phyloP scores from a whole-genome alignment of 306 rosid genomes.

The Corylus americana region DNA sequence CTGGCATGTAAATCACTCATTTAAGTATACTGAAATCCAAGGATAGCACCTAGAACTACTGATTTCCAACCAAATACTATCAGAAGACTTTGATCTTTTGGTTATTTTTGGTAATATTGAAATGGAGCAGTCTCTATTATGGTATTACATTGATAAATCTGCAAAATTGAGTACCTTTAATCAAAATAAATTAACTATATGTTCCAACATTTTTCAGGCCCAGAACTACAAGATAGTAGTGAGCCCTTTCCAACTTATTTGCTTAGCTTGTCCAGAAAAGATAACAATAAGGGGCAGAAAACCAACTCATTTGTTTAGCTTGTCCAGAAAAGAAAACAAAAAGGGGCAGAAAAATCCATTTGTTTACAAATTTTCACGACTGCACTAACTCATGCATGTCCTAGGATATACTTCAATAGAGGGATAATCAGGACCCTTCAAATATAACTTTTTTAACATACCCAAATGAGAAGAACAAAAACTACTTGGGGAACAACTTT shows the following conservation, averaged over 20 bases:
- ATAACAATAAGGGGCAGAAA: background rate
- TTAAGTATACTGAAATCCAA: conserved; percentile 25
- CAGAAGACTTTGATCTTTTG: conserved; percentile 1
- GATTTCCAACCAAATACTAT: background rate
- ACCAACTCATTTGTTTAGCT: background rate
- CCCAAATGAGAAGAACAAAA: too few relatives aligned
- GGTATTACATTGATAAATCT: background rate
- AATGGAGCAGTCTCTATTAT: background rate
- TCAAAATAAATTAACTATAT: background rate
- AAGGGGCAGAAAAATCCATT: background rate
- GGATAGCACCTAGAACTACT: conserved; percentile 14
- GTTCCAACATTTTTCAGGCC: background rate
- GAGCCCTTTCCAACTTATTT: background rate
- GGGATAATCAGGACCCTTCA: too few relatives aligned
- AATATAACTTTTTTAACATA: too few relatives aligned
- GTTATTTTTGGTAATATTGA: background rate
- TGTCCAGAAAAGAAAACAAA: background rate
- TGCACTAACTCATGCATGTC: background rate
- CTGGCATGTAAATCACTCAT: conserved; percentile 46
- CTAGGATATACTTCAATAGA: background rate
- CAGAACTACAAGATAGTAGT: background rate
- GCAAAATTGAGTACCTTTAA: background rate
- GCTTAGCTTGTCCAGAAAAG: background rate
- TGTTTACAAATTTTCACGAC: background rate
- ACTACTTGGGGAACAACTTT: too few relatives aligned